phyloP scores from a whole-genome alignment of 805 yeast species.

The Candida ponderosae region DNA sequence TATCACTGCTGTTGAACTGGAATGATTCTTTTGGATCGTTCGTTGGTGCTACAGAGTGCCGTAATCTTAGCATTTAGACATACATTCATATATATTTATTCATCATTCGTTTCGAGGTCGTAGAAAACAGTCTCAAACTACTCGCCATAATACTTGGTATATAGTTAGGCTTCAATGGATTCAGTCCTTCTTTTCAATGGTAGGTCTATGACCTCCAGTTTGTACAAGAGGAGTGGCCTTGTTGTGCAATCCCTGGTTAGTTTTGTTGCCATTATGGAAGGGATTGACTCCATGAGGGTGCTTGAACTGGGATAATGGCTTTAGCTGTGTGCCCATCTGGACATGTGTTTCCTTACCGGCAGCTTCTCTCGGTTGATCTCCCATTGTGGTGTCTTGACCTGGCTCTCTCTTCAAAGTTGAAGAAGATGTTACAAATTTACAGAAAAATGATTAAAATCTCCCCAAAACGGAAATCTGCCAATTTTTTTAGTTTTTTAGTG shows the following conservation, averaged over 20 bases:
- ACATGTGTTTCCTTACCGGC: slow-evolving; percentile 1
- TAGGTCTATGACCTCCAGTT: slow-evolving; percentile 7
- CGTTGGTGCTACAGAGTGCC: too few relatives aligned
- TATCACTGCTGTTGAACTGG: too few relatives aligned
- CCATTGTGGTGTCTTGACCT: too few relatives aligned
- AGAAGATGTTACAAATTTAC: neutral
- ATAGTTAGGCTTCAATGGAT: too few relatives aligned
- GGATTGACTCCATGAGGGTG: slow-evolving; percentile 5
- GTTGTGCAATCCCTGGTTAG: slow-evolving; percentile 2
- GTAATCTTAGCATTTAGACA: too few relatives aligned
- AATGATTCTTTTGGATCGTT: too few relatives aligned
- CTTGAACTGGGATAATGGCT: slow-evolving; percentile 1
- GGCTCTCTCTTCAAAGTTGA: neutral
- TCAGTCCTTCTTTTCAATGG: neutral
- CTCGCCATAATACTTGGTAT: too few relatives aligned
- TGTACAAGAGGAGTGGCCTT: slow-evolving; percentile 1
- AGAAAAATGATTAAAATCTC: neutral
- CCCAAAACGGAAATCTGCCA: neutral
- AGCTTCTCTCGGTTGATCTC: neutral
- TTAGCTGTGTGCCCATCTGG: slow-evolving; percentile 4
- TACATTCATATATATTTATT: too few relatives aligned
- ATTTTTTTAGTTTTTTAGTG: neutral
- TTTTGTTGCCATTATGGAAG: neutral
- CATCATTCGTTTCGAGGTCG: too few relatives aligned
- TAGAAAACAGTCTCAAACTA: too few relatives aligned